Conservation (phyloP, 2,329 filamentous ascomycete species). For the Xylariaceae sp. region DNA sequence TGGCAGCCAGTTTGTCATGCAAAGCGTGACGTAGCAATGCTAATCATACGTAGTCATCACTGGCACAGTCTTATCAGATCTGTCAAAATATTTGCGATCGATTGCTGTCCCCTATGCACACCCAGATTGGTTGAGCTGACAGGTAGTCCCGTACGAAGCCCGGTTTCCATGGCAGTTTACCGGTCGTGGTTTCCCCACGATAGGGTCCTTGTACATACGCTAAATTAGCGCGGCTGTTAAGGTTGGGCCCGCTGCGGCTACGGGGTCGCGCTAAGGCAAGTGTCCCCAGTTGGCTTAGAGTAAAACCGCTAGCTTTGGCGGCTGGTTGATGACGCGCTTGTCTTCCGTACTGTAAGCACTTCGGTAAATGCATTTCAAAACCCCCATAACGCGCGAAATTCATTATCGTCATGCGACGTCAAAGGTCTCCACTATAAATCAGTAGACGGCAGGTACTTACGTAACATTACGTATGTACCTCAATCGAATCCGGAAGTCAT, state of each 20-base stretch:
- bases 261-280: background rate
- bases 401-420: too few relatives aligned
- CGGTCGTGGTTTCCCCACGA: too few relatives aligned
- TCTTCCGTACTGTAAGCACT: too few relatives aligned
- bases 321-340: too few relatives aligned
- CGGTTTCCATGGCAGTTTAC: too few relatives aligned
- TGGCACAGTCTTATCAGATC: background rate
- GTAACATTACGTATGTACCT: background rate
- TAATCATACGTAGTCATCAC: background rate
- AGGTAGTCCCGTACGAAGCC: too few relatives aligned
- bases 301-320: too few relatives aligned
- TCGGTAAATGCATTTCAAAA: too few relatives aligned
- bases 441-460: background rate
- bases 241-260: background rate
- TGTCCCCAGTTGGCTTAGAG: background rate
- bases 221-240: background rate
- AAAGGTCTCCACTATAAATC: too few relatives aligned
- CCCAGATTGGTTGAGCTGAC: too few relatives aligned
- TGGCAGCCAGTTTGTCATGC: too few relatives aligned
- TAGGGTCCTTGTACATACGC: background rate
- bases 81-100: background rate
- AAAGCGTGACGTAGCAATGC: slow-evolving; percentile 2
- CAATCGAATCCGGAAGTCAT: background rate
- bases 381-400: too few relatives aligned
- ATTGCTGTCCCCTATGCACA: background rate